These are phyloP conservation scores for Rhodotorula glutinis DNA, from an alignment of 1,284 basidiomycete species.

Conservation along the genomic window DNA sequence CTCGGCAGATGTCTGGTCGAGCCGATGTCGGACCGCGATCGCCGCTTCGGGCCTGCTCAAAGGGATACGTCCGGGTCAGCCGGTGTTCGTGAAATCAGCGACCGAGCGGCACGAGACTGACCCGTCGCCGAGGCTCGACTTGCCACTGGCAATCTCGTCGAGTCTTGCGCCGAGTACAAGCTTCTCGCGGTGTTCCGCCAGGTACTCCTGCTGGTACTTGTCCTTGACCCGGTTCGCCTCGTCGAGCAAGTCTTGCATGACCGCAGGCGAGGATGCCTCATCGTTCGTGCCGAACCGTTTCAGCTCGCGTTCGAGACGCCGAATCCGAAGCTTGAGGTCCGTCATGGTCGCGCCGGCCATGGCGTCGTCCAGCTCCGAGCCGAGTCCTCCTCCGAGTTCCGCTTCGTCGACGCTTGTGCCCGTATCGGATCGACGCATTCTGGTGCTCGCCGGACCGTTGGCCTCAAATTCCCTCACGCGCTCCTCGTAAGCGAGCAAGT, in stretches of 20 bases:
- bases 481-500: slow-evolving; percentile 84
- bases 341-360: slow-evolving; percentile 82
- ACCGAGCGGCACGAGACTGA: slow-evolving; percentile 48
- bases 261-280: slow-evolving; percentile 69
- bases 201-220: slow-evolving; percentile 83
- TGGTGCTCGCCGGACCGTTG: slow-evolving; percentile 21
- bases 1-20: slow-evolving; percentile 83
- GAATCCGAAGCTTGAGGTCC: slow-evolving; percentile 78
- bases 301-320: slow-evolving; percentile 77
- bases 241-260: slow-evolving; percentile 83
- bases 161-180: slow-evolving; percentile 74
- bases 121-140: slow-evolving; percentile 71
- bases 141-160: slow-evolving; percentile 83
- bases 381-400: slow-evolving; percentile 56
- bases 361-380: slow-evolving; percentile 80
- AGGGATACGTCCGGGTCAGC: slow-evolving; percentile 3
- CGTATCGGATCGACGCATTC: slow-evolving; percentile 18
- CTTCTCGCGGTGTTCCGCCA: slow-evolving; percentile 77
- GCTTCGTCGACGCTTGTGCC: slow-evolving; percentile 26
- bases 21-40: slow-evolving; percentile 75
- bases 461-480: slow-evolving; percentile 85
- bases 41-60: slow-evolving; percentile 69
- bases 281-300: slow-evolving; percentile 57
- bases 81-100: background rate
- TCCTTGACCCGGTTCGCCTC: slow-evolving; percentile 86